Evolutionary conservation across 2,329 filamentous ascomycete genomes (phyloP), one percentile per base, ranked within the genome.

Genomic region (Elsinoe batatas): DNA sequence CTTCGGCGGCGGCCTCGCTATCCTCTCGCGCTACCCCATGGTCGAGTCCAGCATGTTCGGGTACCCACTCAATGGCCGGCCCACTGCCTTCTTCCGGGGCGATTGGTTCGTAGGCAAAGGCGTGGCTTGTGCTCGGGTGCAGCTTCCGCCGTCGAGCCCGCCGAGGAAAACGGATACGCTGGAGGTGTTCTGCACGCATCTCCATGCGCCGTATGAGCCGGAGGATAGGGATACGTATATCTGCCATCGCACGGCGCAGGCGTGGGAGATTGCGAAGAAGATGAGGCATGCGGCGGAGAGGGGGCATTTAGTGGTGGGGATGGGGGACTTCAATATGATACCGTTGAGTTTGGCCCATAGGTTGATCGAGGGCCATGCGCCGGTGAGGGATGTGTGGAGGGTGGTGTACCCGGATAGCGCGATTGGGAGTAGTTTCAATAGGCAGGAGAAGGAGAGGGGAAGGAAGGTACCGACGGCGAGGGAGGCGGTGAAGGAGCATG

Each of bases 51-150:
- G 79, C 64, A 95, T 97, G 89, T 79, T 82, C 62, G 78, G 77
- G 3, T 98, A 96, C 68, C 83, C 89, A n/a, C 78, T 98, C 54
- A 96, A 95, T 69, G 93, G 93, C 15, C 81, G 91, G 15, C 93
- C 93, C 5, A 91, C 90, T 8, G 91, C 91, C 3, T 95, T 97
- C 71, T 96, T 86, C 73, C 79, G 91, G 58, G 93, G 93, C 10
- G 91, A 97, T 70, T 97, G 91, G 89, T 97, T 84, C 66, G 91
- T 96, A 8, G 93, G 93, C 0, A 97, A 97, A 69, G 93, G 93
- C 13, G 83, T 97, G 40, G 93, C 91, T 5, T 86, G 81, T 65
- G 91, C 91, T 2, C 80, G 80, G 60, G 85, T 97, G 62, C 77
- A 87, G 3, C 84, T 86, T 61, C 40, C 40, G 6, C 18, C 18